Evolutionary conservation across 495 filamentous ascomycete genomes (phyloP).

Genomic region (Elaphomyces granulatus): DNA sequence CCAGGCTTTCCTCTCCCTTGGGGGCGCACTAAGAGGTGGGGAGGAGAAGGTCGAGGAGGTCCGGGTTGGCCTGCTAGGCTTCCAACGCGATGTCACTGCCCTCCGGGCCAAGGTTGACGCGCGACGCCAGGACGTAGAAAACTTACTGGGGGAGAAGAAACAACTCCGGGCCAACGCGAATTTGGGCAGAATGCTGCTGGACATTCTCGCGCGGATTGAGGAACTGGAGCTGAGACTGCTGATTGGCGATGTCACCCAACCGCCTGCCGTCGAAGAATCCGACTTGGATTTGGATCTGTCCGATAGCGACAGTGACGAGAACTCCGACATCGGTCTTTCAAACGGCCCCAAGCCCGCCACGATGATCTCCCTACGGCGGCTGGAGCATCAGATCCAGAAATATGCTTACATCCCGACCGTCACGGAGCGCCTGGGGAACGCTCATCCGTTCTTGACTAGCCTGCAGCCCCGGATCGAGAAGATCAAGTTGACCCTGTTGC

Average conservation of each 20-base stretch:
- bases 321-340: constrained; percentile 35
- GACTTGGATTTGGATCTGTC: constrained; percentile 28
- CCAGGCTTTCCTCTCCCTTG: constrained; percentile 72
- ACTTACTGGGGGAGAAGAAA: constrained; percentile 40
- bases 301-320: constrained; percentile 39
- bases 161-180: constrained; percentile 36
- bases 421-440: constrained; percentile 34
- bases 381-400: constrained; percentile 43
- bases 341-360: constrained; percentile 22
- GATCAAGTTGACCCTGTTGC: constrained; percentile 60
- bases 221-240: constrained; percentile 63
- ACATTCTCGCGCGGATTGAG: constrained; percentile 53
- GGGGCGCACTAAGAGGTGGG: constrained; percentile 67
- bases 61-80: constrained; percentile 71
- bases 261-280: constrained; percentile 10
- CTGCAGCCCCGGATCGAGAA: constrained; percentile 43
- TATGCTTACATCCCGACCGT: constrained; percentile 41
- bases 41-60: constrained; percentile 89
- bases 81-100: constrained; percentile 58
- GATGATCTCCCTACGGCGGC: constrained; percentile 33
- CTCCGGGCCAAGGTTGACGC: constrained; percentile 40
- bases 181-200: constrained; percentile 51
- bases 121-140: constrained; percentile 37
- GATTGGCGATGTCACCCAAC: constrained; percentile 18
- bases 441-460: constrained; percentile 50